phyloP scores from a whole-genome alignment of 2,329 filamentous ascomycete species.

The Cercospora sojina region DNA sequence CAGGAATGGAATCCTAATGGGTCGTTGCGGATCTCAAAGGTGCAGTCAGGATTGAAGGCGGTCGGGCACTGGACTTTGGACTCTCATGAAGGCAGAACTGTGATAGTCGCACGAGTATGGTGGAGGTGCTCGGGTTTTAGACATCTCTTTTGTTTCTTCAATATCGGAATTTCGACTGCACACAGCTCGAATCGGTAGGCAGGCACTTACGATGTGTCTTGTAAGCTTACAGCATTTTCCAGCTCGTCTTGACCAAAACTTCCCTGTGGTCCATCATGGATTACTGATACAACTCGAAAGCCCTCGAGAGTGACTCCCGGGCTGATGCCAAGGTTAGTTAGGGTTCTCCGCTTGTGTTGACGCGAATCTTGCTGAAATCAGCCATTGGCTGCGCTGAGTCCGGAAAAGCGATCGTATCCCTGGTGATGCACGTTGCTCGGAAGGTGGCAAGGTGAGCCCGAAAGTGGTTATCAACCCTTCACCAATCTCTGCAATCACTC shows the following conservation, averaged over 20 bases:
- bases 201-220: background rate
- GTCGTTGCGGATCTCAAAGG: background rate
- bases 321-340: background rate
- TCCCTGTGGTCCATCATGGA: background rate
- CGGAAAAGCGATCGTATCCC: background rate
- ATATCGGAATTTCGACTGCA: background rate
- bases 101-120: background rate
- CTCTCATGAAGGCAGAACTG: background rate
- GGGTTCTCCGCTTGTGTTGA: background rate
- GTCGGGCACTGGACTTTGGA: background rate
- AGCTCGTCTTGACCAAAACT: background rate
- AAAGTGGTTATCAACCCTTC: background rate
- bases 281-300: background rate
- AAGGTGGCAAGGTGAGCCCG: background rate
- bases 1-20: background rate
- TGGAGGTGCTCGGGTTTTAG: background rate
- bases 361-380: background rate
- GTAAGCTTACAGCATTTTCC: background rate
- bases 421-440: background rate
- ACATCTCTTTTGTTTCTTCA: background rate
- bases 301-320: background rate
- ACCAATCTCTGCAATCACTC: background rate
- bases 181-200: background rate
- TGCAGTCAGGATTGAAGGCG: background rate
- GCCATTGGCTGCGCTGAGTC: background rate